Evolutionary conservation across 331 rosid genomes (phyloP), one percentile per base, ranked within the genome.

Genomic region (Rhamnella rubrinervis): DNA sequence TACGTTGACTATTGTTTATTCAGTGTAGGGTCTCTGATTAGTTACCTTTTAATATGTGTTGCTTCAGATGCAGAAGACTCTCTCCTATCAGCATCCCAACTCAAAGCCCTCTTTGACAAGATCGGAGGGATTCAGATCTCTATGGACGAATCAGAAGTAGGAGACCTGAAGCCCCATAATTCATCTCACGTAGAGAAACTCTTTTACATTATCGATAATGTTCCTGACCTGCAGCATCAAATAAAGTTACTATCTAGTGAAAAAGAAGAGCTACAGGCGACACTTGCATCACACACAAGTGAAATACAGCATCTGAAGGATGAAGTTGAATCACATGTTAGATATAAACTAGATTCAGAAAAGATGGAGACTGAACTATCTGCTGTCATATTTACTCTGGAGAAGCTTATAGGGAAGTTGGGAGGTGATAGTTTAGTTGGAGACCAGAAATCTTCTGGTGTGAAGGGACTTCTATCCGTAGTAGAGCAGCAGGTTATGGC

Each of bases 121-220:
- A 74, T 89, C 49, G 78, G 80, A 71, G 74, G 74, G 77, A 70
- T 85, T 37, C 59, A 82, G 71, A 60, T 83, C 77, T 81, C 86
- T 28, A 28, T 65, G 72, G 70, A 67, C 67, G 90, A 80, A 60
- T 78, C 86, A 55, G 83, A 65, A 76, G 78, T 46, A 68, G 88
- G 72, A 61, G 77, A 77, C 68, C 50, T 35, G 66, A 89, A 81
- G 51, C 76, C 73, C 44, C 80, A 79, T 63, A 63, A 70, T 71
- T 83, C 92, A 47, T 70, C 76, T 77, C 78, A 85, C 55, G 75
- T 76, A 68, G 76, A 83, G 79, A 91, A 89, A 91, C 96, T 95
- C 77, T 84, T 83, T 65, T 66, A 70, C 68, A 70, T 91, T 64
- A 61, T 87, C 75, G 96, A 89, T 80, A 83, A 76, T 60, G 58